Base-by-base conservation (phyloP, 768 basidiomycete genomes). In the Pleurotus tuoliensis region DNA sequence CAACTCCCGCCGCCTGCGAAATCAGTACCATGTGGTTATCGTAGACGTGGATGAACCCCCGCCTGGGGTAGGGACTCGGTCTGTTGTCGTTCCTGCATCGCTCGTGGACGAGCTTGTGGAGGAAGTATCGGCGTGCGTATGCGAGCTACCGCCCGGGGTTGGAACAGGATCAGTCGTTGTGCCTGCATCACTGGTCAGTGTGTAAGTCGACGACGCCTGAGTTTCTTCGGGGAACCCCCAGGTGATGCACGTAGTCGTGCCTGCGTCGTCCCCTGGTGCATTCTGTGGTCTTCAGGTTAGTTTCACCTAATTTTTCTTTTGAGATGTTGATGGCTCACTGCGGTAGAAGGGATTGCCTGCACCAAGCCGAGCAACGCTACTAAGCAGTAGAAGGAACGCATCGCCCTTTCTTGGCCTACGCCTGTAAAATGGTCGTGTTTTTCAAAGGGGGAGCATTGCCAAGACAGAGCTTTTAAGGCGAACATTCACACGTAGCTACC, bases 121-220 rank as follows among this genome's bases (percentile, higher is more conserved):
- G n/a, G 48, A 50, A 13, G 48, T 37, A 9, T 34, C 41, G 41
- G 9, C 20, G 13, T 44, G 20, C 11, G 41, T 44, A 9, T 44
- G 41, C n/a, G 41, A 44, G 41, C 41, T 5, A 4, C 20, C 48
- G 5, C 48, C 48, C 15, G 48, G 48, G 27, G 34, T n/a, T 0
- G 51, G 51, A 8, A 53, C 51, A 11, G 51, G 27, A 41, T 53
- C 51, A 6, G 51, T 53, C 15, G 51, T 53, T 22, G 51, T 53
- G 13, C 51, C 51, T 9, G 51, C 51, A 40, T 53, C 51, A 16
- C 51, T 53, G 15, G 49, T 51, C n/a, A 16, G 20, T 9, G 41
- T 16, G n/a, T 51, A n/a, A 9, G 49, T 51, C 16, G 27, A 51
- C 15, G 49, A 51, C 6, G 25, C 37, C 13, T 51, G 27, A 15